Evolutionary conservation across 305 asterid species (phyloP).

Genomic region (Andrographis paniculata): DNA sequence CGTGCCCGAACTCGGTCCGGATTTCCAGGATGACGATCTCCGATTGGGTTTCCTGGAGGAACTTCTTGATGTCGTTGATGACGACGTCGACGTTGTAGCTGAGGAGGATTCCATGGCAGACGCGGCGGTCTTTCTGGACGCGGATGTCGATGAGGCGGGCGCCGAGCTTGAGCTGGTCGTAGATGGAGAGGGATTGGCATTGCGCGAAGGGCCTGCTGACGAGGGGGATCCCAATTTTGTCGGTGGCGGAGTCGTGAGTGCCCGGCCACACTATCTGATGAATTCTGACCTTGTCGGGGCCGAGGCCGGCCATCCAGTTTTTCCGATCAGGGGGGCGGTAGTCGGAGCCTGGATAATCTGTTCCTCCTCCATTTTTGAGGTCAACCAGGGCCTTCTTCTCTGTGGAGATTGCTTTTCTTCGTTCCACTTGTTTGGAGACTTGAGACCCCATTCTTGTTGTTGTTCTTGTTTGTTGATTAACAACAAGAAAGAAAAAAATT

Average conservation of each 20-base stretch:
- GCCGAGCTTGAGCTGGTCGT: constrained; percentile 61
- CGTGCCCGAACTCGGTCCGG: constrained; percentile 86
- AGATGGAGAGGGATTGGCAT: constrained; percentile 69
- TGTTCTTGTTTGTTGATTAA: too few relatives aligned
- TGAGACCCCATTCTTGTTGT: constrained; percentile 45
- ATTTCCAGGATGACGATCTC: constrained; percentile 73
- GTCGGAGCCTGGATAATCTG: constrained; percentile 62
- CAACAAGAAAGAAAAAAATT: too few relatives aligned
- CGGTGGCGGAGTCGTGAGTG: constrained; percentile 88
- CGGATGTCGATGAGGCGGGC: constrained; percentile 67
- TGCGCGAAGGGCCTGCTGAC: constrained; percentile 74
- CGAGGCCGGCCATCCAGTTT: constrained; percentile 70
- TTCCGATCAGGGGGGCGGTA: constrained; percentile 48
- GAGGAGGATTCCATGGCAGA: constrained; percentile 77
- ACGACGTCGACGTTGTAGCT: constrained; percentile 59
- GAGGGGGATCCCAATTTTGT: constrained; percentile 66
- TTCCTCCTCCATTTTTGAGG: constrained; percentile 34
- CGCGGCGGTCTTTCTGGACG: constrained; percentile 58
- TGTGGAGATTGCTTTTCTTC: constrained; percentile 42
- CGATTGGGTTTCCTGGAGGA: constrained; percentile 56
- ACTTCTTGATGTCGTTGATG: constrained; percentile 47
- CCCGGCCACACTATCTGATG: constrained; percentile 96
- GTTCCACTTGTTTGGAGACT: constrained; percentile 51
- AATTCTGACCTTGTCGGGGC: constrained; percentile 39
- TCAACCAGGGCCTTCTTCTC: constrained; percentile 51